Base-by-base conservation (phyloP, 768 basidiomycete species). In the Saitozyma podzolica region DNA sequence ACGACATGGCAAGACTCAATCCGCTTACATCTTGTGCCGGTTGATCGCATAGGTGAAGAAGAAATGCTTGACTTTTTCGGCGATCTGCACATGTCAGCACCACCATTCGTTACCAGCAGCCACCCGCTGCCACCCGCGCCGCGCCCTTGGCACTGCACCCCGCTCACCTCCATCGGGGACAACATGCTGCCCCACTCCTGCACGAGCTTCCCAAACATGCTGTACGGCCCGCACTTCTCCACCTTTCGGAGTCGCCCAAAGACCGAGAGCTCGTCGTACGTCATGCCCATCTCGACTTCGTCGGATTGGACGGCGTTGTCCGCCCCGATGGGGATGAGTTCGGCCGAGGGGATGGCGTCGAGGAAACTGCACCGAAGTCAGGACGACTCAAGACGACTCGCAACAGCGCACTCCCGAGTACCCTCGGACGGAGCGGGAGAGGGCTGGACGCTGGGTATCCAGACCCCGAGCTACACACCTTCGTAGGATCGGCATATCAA, bases 281-380 rank as follows among this genome's bases (percentile, higher is more conserved):
- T 96, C 96, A 98, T 98, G 9, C 95, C 95, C 95, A 98, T 98
- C 73, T 98, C 95, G 59, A 89, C 93, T 84, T 99, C 96, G 71
- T 99, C 96, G 0, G 93, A 86, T 70, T 99, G 96, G 9, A 96
- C 89, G 74, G 97, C 97, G 56, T 75, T 78, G 7, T 87, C 88
- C 66, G 92, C 89, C 0, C 92, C 93, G 60, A 94, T 91, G 0
- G 96, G 96, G 76, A 98, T 94, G 6, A 99, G 82, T 76, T 99
- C 96, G 6, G 96, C 96, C 0, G 96, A 97, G 7, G 96, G 96
- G 0, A 89, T 85, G 0, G 96, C 96, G 55, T 86, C 85, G 60
- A 99, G 79, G 83, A 98, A 99, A 61, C 95, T 98, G 39, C 37
- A 29, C 29, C 29, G 29, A 19, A 41, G 52, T 17, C n/a, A 63